Percentiles rank a stretch among this genome's conserved stretches.
Conservation (phyloP, 108 stramenopile species). For the Mayamaea pseudoterrestris region DNA sequence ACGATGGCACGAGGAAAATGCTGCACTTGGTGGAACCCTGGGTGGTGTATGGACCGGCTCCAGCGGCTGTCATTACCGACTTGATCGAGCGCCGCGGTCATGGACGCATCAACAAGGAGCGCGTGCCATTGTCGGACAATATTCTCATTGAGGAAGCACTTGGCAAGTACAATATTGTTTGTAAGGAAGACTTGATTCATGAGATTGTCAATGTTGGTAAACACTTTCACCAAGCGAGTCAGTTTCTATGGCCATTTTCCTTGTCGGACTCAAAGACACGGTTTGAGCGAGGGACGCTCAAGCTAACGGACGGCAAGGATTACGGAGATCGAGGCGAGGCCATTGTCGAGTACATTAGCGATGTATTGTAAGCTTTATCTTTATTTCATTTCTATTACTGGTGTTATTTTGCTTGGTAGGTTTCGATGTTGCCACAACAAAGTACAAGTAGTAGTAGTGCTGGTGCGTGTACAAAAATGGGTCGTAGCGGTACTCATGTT, state of each 20-base stretch:
- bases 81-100: slow-evolving; percentile 60
- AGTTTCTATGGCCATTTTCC: slow-evolving; percentile 75
- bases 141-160: slow-evolving; percentile 65
- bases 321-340: slow-evolving; percentile 80
- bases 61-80: slow-evolving; percentile 57
- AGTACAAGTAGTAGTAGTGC: too few relatives aligned
- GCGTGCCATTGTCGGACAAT: slow-evolving; percentile 71
- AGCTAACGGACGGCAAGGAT: slow-evolving; percentile 61
- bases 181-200: slow-evolving; percentile 82
- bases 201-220: slow-evolving; percentile 34
- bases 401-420: too few relatives aligned
- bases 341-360: slow-evolving; percentile 70
- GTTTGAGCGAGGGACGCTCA: slow-evolving; percentile 61
- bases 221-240: slow-evolving; percentile 22
- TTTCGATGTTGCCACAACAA: too few relatives aligned
- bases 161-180: slow-evolving; percentile 63
- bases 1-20: slow-evolving; percentile 30
- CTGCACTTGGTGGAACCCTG: slow-evolving; percentile 77
- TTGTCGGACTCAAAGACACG: slow-evolving; percentile 53
- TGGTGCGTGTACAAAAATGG: too few relatives aligned
- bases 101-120: slow-evolving; percentile 43
- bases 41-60: slow-evolving; percentile 65
- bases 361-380: slow-evolving; percentile 75
- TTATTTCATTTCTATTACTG: too few relatives aligned
- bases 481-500: too few relatives aligned